These are phyloP conservation scores for Ceratobasidium sp. DNA, from an alignment of 1,284 basidiomycete genomes.

Conservation along the genomic window DNA sequence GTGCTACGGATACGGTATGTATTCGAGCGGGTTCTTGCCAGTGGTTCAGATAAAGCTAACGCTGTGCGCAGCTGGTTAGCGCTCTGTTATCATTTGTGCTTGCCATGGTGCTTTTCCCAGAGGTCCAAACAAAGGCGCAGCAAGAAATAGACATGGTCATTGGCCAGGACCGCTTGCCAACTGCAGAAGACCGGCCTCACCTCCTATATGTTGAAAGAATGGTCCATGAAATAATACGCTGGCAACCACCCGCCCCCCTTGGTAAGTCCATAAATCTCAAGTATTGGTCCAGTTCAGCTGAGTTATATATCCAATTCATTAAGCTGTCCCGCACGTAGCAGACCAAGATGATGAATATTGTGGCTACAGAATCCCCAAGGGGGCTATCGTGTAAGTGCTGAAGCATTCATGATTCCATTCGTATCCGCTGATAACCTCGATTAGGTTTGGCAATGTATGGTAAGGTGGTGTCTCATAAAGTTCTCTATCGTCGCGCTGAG, in stretches of 20 bases:
- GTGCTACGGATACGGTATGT: slow-evolving; percentile 10
- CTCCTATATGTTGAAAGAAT: slow-evolving; percentile 8
- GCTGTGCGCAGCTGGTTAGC: not conserved
- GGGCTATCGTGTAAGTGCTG: slow-evolving; percentile 42
- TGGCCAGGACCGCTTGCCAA: slow-evolving; percentile 31
- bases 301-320: too few relatives aligned
- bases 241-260: slow-evolving; percentile 4
- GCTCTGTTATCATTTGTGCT: slow-evolving; percentile 14
- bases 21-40: not conserved
- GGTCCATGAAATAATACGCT: slow-evolving; percentile 17
- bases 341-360: slow-evolving; percentile 55
- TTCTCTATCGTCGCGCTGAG: not conserved
- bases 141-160: slow-evolving; percentile 32
- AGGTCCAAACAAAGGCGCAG: slow-evolving; percentile 41
- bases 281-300: not conserved
- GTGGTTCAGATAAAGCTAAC: not conserved
- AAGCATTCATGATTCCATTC: not conserved
- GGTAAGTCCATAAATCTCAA: not conserved
- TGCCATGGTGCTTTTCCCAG: slow-evolving; percentile 33
- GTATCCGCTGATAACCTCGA: not conserved
- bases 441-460: slow-evolving; percentile 31
- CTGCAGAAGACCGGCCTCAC: slow-evolving; percentile 3
- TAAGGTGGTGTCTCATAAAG: not conserved
- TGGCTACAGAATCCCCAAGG: slow-evolving; percentile 57
- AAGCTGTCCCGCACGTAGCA: slow-evolving; percentile 54